phyloP scores from a whole-genome alignment of 129 eudicot species.

The Kitagawia praeruptora region DNA sequence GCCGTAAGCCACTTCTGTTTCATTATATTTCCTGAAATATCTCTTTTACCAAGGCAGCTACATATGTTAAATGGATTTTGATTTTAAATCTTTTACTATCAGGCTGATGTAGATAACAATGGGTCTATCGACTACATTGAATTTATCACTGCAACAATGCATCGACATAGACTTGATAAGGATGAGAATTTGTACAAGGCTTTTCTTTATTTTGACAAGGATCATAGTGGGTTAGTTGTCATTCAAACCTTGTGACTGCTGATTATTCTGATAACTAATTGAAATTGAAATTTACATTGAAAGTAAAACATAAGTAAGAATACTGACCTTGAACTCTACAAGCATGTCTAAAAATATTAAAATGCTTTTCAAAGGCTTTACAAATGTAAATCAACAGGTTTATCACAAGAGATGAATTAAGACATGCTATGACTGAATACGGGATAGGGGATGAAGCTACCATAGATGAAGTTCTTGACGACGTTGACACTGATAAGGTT shows the following conservation, averaged over 20 bases:
- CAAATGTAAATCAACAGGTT: conserved; percentile 24
- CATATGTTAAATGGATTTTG: background rate
- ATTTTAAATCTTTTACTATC: conserved; percentile 1
- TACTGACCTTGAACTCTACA: too few relatives aligned
- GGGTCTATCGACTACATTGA: conserved; percentile 71
- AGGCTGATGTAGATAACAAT: conserved; percentile 71
- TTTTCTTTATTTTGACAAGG: conserved; percentile 69
- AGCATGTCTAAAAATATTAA: too few relatives aligned
- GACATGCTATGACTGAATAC: conserved; percentile 58
- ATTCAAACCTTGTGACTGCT: background rate
- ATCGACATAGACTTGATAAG: conserved; percentile 67
- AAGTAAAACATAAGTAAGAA: too few relatives aligned
- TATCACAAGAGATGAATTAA: conserved; percentile 80
- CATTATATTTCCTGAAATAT: background rate
- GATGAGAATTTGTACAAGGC: conserved; percentile 61
- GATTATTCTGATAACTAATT: too few relatives aligned
- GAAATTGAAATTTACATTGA: too few relatives aligned
- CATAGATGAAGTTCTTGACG: conserved; percentile 58
- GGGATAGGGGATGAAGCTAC: conserved; percentile 88
- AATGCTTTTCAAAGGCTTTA: too few relatives aligned
- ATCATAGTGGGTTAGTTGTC: conserved; percentile 48
- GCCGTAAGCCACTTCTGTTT: conserved; percentile 47
- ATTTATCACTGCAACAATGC: conserved; percentile 79
- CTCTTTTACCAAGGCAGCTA: too few relatives aligned
- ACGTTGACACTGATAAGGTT: conserved; percentile 73